Base-by-base conservation (phyloP, 1,284 basidiomycete genomes). In the Hymenochaete sp. region DNA sequence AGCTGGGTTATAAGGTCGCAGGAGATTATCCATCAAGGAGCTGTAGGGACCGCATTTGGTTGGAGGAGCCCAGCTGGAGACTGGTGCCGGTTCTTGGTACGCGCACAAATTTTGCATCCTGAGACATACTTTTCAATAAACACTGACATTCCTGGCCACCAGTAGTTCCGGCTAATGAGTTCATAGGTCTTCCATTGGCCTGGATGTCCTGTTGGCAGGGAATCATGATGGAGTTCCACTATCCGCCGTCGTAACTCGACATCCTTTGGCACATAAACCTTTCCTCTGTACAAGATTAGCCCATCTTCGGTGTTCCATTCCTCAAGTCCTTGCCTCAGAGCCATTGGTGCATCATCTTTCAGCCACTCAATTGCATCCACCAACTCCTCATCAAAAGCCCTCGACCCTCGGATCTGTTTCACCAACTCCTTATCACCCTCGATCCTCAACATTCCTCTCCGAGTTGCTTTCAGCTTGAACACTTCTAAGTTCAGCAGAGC, bases 171-270 rank as follows among this genome's bases (percentile, higher is more conserved):
- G 2, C 36, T 11, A 7, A 60, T 42, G 7, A 53, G 33, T 42
- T 55, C 46, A 8, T 49, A 24, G 1, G 64, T 68, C 47, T 61
- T 64, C 4, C 42, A 38, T 13, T 49, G 44, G 4, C 67, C 66
- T 9, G 54, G 60, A 51, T 70, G 67, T 6, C 67, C 54, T 27
- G 47, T 41, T 7, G 46, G 22, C 2, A 19, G 32, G 1, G 45
- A 27, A 31, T 54, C 48, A 39, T 53, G 50, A n/a, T 38, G 40
- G 10, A 29, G 10, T 32, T 45, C 10, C 1, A 53, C 26, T 14
- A 52, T 46, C 13, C 24, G 9, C 9, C 32, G 31, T 7, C 42
- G 28, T 5, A 54, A 9, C 6, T 41, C 44, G n/a, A 19, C 21
- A 18, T 48, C 42, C 3, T 45, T 21, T 0, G 51, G 44, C 3